Evolutionary conservation across 2,329 filamentous ascomycete species (phyloP).

Genomic region (Botryotinia narcissicola): DNA sequence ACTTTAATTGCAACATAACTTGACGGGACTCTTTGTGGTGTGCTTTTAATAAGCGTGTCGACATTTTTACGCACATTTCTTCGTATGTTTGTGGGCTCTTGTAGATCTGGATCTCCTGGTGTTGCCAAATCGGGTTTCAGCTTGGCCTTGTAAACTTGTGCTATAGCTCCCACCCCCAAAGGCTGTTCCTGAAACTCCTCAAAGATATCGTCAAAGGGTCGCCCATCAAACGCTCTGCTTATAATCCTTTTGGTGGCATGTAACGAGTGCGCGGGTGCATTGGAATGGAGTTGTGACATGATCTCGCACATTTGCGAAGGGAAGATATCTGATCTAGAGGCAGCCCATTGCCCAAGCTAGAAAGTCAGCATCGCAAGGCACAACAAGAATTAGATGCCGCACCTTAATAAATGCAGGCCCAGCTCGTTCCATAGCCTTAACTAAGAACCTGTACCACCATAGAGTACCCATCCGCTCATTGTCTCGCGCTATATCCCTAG

Average conservation of each 20-base stretch:
- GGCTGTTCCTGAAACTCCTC: conserved; percentile 91
- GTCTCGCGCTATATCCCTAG: conserved; percentile 59
- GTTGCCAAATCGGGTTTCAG: conserved; percentile 74
- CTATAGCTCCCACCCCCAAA: conserved; percentile 91
- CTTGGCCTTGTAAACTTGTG: conserved; percentile 96
- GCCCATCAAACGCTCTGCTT: conserved; percentile 74
- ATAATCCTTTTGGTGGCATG: conserved; percentile 76
- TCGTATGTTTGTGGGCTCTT: conserved; percentile 56
- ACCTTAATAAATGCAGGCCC: conserved; percentile 98
- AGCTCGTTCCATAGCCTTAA: conserved; percentile 84
- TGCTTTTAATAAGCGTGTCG: conserved; percentile 81
- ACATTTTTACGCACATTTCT: conserved; percentile 77
- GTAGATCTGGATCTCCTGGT: conserved; percentile 56
- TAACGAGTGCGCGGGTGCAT: conserved; percentile 89
- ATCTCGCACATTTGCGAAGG: conserved; percentile 86
- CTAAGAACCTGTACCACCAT: conserved; percentile 93
- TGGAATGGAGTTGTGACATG: conserved; percentile 93
- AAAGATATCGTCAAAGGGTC: conserved; percentile 85
- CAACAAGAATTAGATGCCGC: conserved; percentile 25
- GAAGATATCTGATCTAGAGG: conserved; percentile 94
- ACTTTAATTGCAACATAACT: conserved; percentile 95
- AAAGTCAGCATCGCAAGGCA: conserved; percentile 22
- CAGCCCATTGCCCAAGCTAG: conserved; percentile 95
- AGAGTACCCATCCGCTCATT: conserved; percentile 78
- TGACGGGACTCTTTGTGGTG: conserved; percentile 80